Conservation (phyloP, 2,329 filamentous ascomycete genomes). For the Penicillium hordei region DNA sequence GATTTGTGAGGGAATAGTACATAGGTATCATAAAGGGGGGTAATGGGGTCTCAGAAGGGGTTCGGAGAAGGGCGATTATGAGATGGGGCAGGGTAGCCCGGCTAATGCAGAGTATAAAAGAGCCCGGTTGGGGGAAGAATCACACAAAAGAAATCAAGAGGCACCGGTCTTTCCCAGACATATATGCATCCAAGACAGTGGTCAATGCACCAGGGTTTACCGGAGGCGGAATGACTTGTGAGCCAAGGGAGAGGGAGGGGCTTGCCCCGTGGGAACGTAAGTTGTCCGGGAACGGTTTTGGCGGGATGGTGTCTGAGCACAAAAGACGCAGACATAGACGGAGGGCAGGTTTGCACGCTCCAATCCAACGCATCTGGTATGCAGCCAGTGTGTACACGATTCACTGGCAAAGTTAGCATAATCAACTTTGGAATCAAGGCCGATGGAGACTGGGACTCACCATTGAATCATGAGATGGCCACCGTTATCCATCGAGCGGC, state of each 20-base stretch:
- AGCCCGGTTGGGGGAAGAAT: constrained; percentile 7
- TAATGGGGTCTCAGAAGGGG: background rate
- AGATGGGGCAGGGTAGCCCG: constrained; percentile 16
- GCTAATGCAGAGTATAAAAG: constrained; percentile 19
- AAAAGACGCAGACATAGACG: constrained; percentile 54
- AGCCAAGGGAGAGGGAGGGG: constrained; percentile 42
- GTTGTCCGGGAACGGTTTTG: constrained; percentile 38
- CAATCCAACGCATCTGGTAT: constrained; percentile 59
- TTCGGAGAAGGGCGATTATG: constrained; percentile 7
- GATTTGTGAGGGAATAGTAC: constrained; percentile 11
- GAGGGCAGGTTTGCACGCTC: constrained; percentile 49
- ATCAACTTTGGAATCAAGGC: background rate
- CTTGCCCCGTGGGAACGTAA: constrained; percentile 31
- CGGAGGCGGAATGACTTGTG: constrained; percentile 44
- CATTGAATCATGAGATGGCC: constrained; percentile 61
- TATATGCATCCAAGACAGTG: constrained; percentile 4
- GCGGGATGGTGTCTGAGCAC: constrained; percentile 46
- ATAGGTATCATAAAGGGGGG: constrained; percentile 17
- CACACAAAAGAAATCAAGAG: constrained; percentile 19
- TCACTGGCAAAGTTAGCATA: constrained; percentile 44
- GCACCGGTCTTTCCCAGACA: constrained; percentile 13
- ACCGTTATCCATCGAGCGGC: constrained; percentile 54
- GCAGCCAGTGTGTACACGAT: constrained; percentile 63
- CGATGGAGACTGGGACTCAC: constrained; percentile 33
- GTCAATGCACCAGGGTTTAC: constrained; percentile 16